These are phyloP conservation scores for Selaginella moellendorffii DNA, from an alignment of 75 land plant genomes.

Conservation along the genomic window DNA sequence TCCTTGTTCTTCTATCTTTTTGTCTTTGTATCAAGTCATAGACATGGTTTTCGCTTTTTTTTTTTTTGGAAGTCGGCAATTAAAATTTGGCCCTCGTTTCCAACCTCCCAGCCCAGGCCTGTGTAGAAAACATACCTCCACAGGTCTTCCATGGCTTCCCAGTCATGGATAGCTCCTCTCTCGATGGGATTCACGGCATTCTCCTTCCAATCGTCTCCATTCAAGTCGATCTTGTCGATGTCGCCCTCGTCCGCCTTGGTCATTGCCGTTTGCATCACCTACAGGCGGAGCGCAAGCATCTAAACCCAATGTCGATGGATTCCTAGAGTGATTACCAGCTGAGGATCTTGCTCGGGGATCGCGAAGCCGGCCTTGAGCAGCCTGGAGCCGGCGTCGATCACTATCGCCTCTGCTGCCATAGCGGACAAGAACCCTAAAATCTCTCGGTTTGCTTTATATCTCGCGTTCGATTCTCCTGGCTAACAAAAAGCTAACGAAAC, in stretches of 20 bases:
- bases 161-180: constrained; percentile 74
- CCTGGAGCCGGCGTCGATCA: constrained; percentile 60
- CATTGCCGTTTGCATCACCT: constrained; percentile 23
- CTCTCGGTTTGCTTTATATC: no score
- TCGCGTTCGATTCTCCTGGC: no score
- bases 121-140: constrained; percentile 75
- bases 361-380: constrained; percentile 65
- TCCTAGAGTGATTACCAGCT: constrained; percentile 25
- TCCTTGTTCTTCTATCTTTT: no score
- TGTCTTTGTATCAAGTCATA: no score
- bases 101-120: constrained; percentile 86
- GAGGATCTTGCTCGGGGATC: constrained; percentile 61
- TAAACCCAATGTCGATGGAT: no score
- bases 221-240: constrained; percentile 26
- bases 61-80: constrained; percentile 94
- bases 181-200: constrained; percentile 63
- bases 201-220: constrained; percentile 15
- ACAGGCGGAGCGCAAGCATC: no score
- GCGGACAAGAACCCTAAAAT: no score
- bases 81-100: constrained; percentile 89
- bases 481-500: background rate
- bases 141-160: constrained; percentile 99
- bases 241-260: constrained; percentile 19
- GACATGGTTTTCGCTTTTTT: no score
- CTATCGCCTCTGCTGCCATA: constrained; percentile 51